Base-by-base conservation (phyloP, 495 filamentous ascomycete species). In the Aspergillus panamensis region DNA sequence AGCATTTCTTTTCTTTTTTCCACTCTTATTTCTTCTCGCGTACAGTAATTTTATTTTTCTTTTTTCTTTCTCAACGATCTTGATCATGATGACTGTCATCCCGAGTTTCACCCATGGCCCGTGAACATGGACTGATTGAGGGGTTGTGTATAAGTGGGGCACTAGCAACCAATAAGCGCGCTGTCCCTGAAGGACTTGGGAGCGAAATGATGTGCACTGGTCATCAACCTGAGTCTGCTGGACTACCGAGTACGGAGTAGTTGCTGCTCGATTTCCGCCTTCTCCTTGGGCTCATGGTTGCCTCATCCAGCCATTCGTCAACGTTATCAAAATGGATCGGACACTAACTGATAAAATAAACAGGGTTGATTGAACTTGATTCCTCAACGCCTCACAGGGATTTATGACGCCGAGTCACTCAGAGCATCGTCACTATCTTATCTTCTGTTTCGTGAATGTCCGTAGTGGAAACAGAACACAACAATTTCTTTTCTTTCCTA, bases 131-230 rank as follows among this genome's bases (percentile, higher is more conserved):
- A 54, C 45, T 51, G 51, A 58, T 54, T 66, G 64, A 66, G 61
- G 61, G 64, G 64, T 63, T 58, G 58, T 25, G 48, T 53, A 43
- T 48, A 53, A 48, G 61, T 66, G 64, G 58, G 55, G 35, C 40
- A 14, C 49, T 30, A 17, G 32, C 48, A 40, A 48, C 65, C 61
- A 67, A 64, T 62, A 49, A 67, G 10, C 49, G 49, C 45, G 48
- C 45, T 56, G 62, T 62, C 65, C 64, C 61, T 63, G 61, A 63
- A 48, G 64, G 61, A 54, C 49, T 53, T 58, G 57, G 48, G 48
- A 55, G 49, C 48, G 37, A 59, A 55, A 61, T 65, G 60, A 63
- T 63, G 62, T 65, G 62, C 62, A 62, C 62, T 59, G 60, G 59
- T 64, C 62, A 64, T 67, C 59, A 48, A 25, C 25, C 5, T 25